phyloP scores from a whole-genome alignment of 1,284 basidiomycete species.

The Coniophora puteana region DNA sequence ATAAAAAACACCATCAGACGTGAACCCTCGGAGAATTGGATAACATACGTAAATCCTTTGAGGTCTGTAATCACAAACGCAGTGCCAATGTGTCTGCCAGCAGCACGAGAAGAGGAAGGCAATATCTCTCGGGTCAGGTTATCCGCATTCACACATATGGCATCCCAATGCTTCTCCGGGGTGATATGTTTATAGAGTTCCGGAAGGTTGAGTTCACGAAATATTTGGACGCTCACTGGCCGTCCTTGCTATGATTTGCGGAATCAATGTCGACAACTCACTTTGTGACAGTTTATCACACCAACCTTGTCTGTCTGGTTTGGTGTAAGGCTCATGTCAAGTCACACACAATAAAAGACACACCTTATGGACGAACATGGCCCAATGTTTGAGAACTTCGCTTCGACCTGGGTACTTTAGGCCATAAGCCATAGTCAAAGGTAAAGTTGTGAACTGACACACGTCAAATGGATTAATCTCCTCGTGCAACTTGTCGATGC shows the following conservation, averaged over 20 bases:
- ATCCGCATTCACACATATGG: constrained; percentile 59
- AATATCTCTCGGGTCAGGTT: constrained; percentile 59
- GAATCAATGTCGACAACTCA: not conserved
- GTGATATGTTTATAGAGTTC: constrained; percentile 58
- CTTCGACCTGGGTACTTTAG: constrained; percentile 63
- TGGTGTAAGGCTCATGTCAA: not conserved
- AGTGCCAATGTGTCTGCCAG: constrained; percentile 45
- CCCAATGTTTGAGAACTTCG: constrained; percentile 68
- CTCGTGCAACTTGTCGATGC: constrained; percentile 54
- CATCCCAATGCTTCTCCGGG: constrained; percentile 62
- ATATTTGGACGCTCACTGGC: constrained; percentile 61
- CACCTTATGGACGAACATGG: constrained; percentile 72
- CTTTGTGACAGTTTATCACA: not conserved
- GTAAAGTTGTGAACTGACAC: constrained; percentile 19
- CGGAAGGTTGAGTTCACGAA: constrained; percentile 56
- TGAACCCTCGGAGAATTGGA: no score
- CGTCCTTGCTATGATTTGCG: constrained; percentile 49
- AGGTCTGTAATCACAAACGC: constrained; percentile 65
- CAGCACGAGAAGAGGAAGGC: constrained; percentile 55
- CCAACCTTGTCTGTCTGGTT: constrained; percentile 57
- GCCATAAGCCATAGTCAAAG: not conserved
- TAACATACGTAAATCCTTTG: constrained; percentile 58
- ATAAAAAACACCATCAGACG: not conserved
- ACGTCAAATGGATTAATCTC: constrained; percentile 61
- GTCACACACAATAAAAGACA: constrained; percentile 15